A percentile compares a stretch with the other conserved stretches of the same genome.
Conservation (phyloP, 2,329 filamentous ascomycete species). For the Monosporascus sp. region DNA sequence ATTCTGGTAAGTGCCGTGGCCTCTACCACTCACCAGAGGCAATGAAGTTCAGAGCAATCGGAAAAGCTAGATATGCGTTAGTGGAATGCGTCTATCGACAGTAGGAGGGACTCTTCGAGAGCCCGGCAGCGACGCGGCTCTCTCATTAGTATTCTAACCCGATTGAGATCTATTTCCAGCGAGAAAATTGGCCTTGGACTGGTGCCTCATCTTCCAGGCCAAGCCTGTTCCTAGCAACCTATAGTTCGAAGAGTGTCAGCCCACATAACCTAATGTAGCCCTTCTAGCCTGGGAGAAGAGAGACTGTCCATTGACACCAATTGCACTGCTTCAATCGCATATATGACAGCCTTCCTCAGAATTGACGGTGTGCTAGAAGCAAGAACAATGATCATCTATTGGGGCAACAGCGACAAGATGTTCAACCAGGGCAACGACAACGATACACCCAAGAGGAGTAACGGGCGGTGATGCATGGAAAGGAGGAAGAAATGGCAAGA, state of each 20-base stretch:
- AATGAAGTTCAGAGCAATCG: conserved; percentile 83
- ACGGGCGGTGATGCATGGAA: too few relatives aligned
- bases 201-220: conserved; percentile 53
- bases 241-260: conserved; percentile 1
- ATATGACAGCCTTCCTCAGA: too few relatives aligned
- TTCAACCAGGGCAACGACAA: too few relatives aligned
- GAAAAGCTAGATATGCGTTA: conserved; percentile 54
- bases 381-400: too few relatives aligned
- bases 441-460: too few relatives aligned
- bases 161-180: conserved; percentile 77
- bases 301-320: too few relatives aligned
- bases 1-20: conserved; percentile 19
- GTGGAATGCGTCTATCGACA: conserved; percentile 7
- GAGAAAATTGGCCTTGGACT: conserved; percentile 66
- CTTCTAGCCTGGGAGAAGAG: too few relatives aligned
- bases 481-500: too few relatives aligned
- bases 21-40: conserved; percentile 75
- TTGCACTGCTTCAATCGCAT: too few relatives aligned
- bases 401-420: too few relatives aligned
- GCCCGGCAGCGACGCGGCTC: conserved; percentile 8
- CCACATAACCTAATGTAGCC: too few relatives aligned
- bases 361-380: too few relatives aligned
- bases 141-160: conserved; percentile 50
- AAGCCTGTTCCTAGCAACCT: conserved; percentile 59
- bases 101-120: conserved; percentile 7